phyloP scores from a whole-genome alignment of 306 rosid species.

The Gillenia trifoliata region DNA sequence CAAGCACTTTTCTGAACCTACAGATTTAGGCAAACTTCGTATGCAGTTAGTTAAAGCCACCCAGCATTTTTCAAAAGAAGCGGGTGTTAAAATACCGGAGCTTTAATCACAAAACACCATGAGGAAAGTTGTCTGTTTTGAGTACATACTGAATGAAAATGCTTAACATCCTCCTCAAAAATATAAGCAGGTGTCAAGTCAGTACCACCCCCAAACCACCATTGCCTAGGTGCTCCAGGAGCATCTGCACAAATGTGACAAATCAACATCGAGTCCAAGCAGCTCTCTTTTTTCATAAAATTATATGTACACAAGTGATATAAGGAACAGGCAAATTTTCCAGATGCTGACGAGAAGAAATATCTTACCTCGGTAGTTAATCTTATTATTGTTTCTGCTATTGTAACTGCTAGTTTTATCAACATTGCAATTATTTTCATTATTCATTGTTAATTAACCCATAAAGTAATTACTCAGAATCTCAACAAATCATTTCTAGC shows the following conservation, averaged over 20 bases:
- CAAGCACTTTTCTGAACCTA: slow-evolving; percentile 79
- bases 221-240: slow-evolving; percentile 94
- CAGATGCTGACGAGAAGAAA: not conserved
- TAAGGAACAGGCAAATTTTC: not conserved
- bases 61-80: not conserved
- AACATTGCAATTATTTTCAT: not conserved
- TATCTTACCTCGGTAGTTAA: not conserved
- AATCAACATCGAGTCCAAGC: slow-evolving; percentile 5
- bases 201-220: slow-evolving; percentile 99
- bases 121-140: not conserved
- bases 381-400: not conserved
- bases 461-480: not conserved
- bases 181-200: slow-evolving; percentile 95
- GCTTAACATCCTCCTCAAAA: slow-evolving; percentile 93
- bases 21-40: slow-evolving; percentile 11
- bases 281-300: not conserved
- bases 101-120: not conserved
- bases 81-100: not conserved
- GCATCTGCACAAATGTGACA: slow-evolving; percentile 48
- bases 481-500: not conserved
- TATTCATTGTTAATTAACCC: not conserved
- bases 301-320: not conserved
- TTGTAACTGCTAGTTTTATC: not conserved
- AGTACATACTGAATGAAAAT: slow-evolving; percentile 76
- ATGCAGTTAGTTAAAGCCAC: not conserved